Percentiles rank a stretch among this genome's conserved stretches.
These are phyloP conservation scores for Aspergillus proliferans DNA, from an alignment of 2,329 filamentous ascomycete genomes.

Conservation along the genomic window DNA sequence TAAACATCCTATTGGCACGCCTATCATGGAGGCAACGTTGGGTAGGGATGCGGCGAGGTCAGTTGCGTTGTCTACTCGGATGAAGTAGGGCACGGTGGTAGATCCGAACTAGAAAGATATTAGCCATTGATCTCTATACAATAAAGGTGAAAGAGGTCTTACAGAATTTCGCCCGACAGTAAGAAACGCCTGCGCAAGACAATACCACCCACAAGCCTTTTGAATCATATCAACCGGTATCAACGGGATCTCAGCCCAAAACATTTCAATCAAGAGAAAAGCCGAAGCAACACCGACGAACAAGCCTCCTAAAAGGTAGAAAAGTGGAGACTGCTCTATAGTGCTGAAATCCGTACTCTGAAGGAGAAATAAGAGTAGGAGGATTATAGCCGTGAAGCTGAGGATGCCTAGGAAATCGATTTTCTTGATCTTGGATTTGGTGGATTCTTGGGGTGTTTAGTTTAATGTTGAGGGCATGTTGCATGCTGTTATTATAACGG, in stretches of 20 bases:
- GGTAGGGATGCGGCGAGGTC: conserved; percentile 6
- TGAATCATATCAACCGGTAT: background rate
- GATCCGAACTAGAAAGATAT: background rate
- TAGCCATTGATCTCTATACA: background rate
- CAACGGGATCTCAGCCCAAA: background rate
- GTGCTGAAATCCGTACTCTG: background rate
- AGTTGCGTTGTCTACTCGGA: conserved; percentile 9
- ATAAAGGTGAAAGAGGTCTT: too few relatives aligned
- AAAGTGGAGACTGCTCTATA: background rate
- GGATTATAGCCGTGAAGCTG: background rate
- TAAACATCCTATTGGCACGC: conserved; percentile 8
- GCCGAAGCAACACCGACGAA: background rate
- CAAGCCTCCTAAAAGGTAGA: background rate
- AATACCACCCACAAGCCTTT: background rate
- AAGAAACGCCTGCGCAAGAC: background rate
- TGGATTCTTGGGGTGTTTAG: background rate
- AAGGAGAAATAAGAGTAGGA: background rate
- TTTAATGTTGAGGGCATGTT: background rate
- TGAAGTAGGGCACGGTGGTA: conserved; percentile 6
- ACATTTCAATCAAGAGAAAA: background rate
- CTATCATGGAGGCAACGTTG: conserved; percentile 5
- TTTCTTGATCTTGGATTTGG: background rate
- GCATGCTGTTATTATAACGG: background rate
- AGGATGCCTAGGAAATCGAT: background rate
- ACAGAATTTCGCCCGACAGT: too few relatives aligned